Evolutionary conservation across 148 eudicot species (phyloP).

Genomic region (Euryodendron excelsum): DNA sequence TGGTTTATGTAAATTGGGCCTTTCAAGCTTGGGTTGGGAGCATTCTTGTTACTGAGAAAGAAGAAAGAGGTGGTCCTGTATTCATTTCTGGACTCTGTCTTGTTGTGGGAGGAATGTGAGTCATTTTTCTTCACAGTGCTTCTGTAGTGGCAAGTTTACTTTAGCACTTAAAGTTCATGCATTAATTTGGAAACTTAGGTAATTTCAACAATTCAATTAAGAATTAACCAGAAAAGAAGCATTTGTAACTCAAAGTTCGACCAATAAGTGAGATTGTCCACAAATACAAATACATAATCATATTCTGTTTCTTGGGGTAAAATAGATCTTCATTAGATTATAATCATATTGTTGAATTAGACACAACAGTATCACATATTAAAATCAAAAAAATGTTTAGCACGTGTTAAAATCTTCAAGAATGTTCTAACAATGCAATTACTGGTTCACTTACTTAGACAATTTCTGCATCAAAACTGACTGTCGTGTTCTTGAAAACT

Average conservation of each 20-base stretch:
- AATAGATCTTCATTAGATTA: not conserved
- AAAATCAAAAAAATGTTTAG: not conserved
- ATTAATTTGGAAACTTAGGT: not conserved
- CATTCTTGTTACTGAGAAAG: slow-evolving; percentile 32
- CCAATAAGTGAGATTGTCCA: not conserved
- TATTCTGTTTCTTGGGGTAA: not conserved
- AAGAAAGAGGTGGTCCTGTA: slow-evolving; percentile 38
- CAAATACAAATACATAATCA: not conserved
- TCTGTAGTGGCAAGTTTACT: not conserved
- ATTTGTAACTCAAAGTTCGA: not conserved
- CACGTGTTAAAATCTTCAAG: not conserved
- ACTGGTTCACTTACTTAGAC: not conserved
- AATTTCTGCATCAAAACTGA: not conserved
- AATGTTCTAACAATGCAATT: not conserved
- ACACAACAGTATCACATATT: not conserved
- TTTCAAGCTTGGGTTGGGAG: slow-evolving; percentile 46
- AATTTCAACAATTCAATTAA: not conserved
- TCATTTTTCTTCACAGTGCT: not conserved
- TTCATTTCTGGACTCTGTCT: slow-evolving; percentile 29
- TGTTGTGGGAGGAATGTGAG: slow-evolving; percentile 45
- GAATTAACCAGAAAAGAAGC: not conserved
- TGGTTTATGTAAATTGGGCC: slow-evolving; percentile 30
- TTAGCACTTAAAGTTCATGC: not conserved
- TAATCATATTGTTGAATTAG: not conserved
- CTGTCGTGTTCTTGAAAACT: not conserved